phyloP scores from a whole-genome alignment of 208 protist genomes.

The Trypanosoma platydactyli region DNA sequence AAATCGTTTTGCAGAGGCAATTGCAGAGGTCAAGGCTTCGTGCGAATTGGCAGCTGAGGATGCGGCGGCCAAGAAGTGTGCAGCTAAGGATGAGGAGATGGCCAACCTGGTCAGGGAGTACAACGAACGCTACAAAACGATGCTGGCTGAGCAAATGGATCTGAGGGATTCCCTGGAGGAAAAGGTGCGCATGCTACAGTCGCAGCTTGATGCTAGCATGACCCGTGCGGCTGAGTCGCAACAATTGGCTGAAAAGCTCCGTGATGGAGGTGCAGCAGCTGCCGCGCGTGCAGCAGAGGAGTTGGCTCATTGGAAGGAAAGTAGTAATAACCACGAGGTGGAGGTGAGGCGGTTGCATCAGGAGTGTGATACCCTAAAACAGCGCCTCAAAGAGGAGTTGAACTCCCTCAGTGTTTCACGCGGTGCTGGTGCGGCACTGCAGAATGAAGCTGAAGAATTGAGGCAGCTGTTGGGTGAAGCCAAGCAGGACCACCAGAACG shows the following conservation, averaged over 20 bases:
- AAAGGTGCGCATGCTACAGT: slow-evolving; percentile 33
- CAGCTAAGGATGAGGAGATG: slow-evolving; percentile 69
- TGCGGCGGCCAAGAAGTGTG: slow-evolving; percentile 38
- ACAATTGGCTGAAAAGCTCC: slow-evolving; percentile 15
- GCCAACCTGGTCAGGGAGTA: slow-evolving; percentile 84
- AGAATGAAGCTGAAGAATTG: slow-evolving; percentile 9
- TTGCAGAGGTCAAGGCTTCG: slow-evolving; percentile 33
- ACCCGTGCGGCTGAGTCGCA: slow-evolving; percentile 33
- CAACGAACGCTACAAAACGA: slow-evolving; percentile 92
- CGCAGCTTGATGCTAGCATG: slow-evolving; percentile 41
- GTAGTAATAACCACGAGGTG: slow-evolving; percentile 10
- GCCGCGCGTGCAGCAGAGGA: slow-evolving; percentile 8
- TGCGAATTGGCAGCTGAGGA: slow-evolving; percentile 24
- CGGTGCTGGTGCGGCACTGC: slow-evolving; percentile 25
- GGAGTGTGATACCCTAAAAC: slow-evolving; percentile 12
- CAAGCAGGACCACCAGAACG: slow-evolving; percentile 9
- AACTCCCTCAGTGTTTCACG: slow-evolving; percentile 19
- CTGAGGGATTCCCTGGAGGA: slow-evolving; percentile 71
- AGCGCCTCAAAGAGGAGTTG: slow-evolving; percentile 25
- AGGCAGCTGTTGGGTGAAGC: slow-evolving; percentile 19
- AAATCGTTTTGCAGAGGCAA: slow-evolving; percentile 37
- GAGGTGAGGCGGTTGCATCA: slow-evolving; percentile 6
- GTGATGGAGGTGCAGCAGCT: not conserved
- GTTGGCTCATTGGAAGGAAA: slow-evolving; percentile 13
- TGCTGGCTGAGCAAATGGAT: slow-evolving; percentile 90